Conservation (phyloP, 495 filamentous ascomycete species). For the Aspergillus bridgeri region DNA sequence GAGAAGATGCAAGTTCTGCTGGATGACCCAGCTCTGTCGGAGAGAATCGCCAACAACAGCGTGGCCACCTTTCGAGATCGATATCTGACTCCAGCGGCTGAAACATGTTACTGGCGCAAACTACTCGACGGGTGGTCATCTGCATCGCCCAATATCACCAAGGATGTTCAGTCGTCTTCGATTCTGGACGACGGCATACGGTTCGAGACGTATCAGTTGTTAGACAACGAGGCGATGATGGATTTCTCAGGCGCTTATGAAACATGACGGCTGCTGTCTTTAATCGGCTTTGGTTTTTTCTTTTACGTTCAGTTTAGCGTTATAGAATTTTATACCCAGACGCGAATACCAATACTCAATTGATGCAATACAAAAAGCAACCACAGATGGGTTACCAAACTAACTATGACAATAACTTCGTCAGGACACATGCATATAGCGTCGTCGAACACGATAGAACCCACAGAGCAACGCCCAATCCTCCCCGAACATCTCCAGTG, state of each 20-base stretch:
- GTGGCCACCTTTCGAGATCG: slow-evolving; percentile 43
- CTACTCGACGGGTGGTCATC: slow-evolving; percentile 35
- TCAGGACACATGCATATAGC: too few relatives aligned
- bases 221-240: slow-evolving; percentile 11
- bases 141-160: slow-evolving; percentile 14
- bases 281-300: neutral
- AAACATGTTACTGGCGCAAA: slow-evolving; percentile 49
- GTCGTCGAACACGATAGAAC: too few relatives aligned
- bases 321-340: neutral
- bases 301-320: neutral
- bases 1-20: slow-evolving; percentile 39
- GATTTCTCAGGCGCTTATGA: slow-evolving; percentile 2
- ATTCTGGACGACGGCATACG: slow-evolving; percentile 2
- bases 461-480: too few relatives aligned
- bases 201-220: slow-evolving; percentile 12
- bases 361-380: too few relatives aligned
- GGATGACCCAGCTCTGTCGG: slow-evolving; percentile 32
- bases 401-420: too few relatives aligned
- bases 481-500: too few relatives aligned
- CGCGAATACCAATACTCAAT: too few relatives aligned
- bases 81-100: slow-evolving; percentile 49
- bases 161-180: neutral
- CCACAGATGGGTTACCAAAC: too few relatives aligned
- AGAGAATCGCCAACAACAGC: slow-evolving; percentile 45
- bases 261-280: neutral